phyloP scores from a whole-genome alignment of 352 stramenopile species.

The Pythium aquatile region DNA sequence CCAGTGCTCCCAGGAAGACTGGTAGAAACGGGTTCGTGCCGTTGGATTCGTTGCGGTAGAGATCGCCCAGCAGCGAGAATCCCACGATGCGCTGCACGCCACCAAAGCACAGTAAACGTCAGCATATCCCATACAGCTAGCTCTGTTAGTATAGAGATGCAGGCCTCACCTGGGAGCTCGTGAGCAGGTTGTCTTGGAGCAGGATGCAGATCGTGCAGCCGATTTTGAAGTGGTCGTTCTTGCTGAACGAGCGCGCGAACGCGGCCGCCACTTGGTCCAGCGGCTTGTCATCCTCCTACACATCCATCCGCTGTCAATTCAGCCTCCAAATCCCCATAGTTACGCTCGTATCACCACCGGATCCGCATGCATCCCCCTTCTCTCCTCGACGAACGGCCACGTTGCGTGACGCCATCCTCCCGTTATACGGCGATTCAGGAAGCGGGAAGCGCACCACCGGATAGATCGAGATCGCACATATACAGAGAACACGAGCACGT shows the following conservation, averaged over 20 bases:
- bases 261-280: conserved; percentile 67
- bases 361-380: not conserved
- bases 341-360: not conserved
- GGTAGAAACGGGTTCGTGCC: conserved; percentile 87
- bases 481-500: conserved; percentile 22
- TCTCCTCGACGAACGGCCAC: not conserved
- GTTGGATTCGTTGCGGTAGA: conserved; percentile 79
- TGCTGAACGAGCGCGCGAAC: conserved; percentile 80
- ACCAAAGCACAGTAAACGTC: not conserved
- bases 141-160: not conserved
- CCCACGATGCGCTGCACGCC: conserved; percentile 62
- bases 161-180: conserved; percentile 69
- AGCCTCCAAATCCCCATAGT: not conserved
- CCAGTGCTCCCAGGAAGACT: conserved; percentile 81
- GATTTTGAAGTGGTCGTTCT: conserved; percentile 90
- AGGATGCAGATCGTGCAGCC: conserved; percentile 90
- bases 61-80: conserved; percentile 82
- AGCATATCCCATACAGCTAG: not conserved
- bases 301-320: not conserved
- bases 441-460: not conserved
- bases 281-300: conserved; percentile 82
- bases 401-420: conserved; percentile 8
- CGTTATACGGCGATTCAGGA: not conserved
- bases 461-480: not conserved
- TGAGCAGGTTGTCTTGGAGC: conserved; percentile 90